Percentiles rank a stretch among this genome's conserved stretches.
Evolutionary conservation across 2,329 filamentous ascomycete species (phyloP).

Genomic region (Truncatella angustata): DNA sequence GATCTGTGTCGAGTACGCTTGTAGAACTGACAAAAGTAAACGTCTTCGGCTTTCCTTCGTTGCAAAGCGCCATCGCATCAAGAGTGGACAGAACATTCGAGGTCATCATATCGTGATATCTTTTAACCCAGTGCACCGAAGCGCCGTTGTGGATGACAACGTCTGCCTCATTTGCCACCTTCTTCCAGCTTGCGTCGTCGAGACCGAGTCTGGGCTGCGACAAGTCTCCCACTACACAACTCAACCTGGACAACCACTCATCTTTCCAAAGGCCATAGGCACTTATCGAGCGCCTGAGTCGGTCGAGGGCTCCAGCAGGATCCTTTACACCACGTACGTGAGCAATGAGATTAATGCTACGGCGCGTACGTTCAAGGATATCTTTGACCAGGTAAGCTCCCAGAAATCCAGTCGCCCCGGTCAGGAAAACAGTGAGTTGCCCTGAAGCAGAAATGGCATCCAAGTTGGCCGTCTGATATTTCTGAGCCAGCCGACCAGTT

Average conservation of each 20-base stretch:
- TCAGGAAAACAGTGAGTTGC: constrained; percentile 68
- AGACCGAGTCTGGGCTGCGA: constrained; percentile 72
- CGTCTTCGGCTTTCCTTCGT: constrained; percentile 72
- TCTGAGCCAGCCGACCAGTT: constrained; percentile 34
- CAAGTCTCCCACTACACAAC: constrained; percentile 71
- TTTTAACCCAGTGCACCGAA: constrained; percentile 76
- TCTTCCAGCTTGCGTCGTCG: constrained; percentile 62
- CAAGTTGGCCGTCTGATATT: constrained; percentile 31
- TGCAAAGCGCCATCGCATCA: constrained; percentile 72
- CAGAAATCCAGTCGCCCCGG: constrained; percentile 87
- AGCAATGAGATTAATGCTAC: constrained; percentile 63
- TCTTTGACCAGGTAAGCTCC: constrained; percentile 79
- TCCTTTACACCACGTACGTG: constrained; percentile 70
- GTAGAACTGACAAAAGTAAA: constrained; percentile 84
- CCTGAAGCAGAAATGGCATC: constrained; percentile 13
- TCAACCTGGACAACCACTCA: constrained; percentile 63
- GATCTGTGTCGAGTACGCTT: constrained; percentile 74
- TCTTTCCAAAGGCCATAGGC: constrained; percentile 80
- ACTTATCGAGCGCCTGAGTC: constrained; percentile 65
- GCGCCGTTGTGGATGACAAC: constrained; percentile 82
- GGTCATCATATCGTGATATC: constrained; percentile 68
- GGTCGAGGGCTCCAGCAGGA: constrained; percentile 55
- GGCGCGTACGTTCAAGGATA: constrained; percentile 60
- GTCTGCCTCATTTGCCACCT: constrained; percentile 65
- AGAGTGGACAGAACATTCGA: constrained; percentile 82